Conservation (phyloP, 2,329 filamentous ascomycete species). For the Ascochyta pisi region DNA sequence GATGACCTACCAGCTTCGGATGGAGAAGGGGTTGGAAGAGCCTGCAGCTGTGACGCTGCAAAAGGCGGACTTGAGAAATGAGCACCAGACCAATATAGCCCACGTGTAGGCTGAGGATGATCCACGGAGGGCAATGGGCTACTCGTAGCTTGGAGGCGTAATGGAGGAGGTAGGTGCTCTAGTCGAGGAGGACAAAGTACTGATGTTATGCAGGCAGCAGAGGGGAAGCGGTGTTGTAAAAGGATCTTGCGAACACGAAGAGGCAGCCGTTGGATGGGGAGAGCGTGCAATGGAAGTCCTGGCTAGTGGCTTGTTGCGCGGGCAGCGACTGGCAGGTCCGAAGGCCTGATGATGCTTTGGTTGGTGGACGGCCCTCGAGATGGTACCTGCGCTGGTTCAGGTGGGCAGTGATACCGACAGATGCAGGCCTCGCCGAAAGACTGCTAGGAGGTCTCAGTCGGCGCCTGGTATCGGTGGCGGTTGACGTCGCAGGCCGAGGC, state of each 20-base stretch:
- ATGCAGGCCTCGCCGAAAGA: slow-evolving; percentile 54
- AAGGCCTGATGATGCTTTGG: slow-evolving; percentile 33
- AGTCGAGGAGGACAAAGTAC: slow-evolving; percentile 43
- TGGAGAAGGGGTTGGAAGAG: slow-evolving; percentile 50
- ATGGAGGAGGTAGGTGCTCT: slow-evolving; percentile 35
- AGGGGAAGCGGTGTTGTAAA: slow-evolving; percentile 42
- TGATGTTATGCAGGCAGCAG: slow-evolving; percentile 43
- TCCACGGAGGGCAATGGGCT: slow-evolving; percentile 56
- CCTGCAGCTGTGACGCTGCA: slow-evolving; percentile 49
- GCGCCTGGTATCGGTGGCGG: slow-evolving; percentile 49
- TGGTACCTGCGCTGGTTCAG: slow-evolving; percentile 49
- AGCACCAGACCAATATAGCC: slow-evolving; percentile 56
- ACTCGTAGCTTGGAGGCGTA: slow-evolving; percentile 40
- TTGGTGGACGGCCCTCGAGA: slow-evolving; percentile 37
- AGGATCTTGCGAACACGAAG: slow-evolving; percentile 38
- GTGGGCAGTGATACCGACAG: slow-evolving; percentile 49
- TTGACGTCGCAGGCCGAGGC: slow-evolving; percentile 45
- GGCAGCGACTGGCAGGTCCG: slow-evolving; percentile 38
- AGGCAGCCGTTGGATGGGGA: slow-evolving; percentile 30
- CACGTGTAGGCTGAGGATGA: slow-evolving; percentile 56
- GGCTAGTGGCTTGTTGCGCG: slow-evolving; percentile 39
- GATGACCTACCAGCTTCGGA: slow-evolving; percentile 52
- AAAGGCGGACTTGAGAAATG: slow-evolving; percentile 47
- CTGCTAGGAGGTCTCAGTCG: slow-evolving; percentile 53
- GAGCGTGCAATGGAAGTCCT: slow-evolving; percentile 40